phyloP scores from a whole-genome alignment of 2,329 filamentous ascomycete species.

The Trichoderma gracile region DNA sequence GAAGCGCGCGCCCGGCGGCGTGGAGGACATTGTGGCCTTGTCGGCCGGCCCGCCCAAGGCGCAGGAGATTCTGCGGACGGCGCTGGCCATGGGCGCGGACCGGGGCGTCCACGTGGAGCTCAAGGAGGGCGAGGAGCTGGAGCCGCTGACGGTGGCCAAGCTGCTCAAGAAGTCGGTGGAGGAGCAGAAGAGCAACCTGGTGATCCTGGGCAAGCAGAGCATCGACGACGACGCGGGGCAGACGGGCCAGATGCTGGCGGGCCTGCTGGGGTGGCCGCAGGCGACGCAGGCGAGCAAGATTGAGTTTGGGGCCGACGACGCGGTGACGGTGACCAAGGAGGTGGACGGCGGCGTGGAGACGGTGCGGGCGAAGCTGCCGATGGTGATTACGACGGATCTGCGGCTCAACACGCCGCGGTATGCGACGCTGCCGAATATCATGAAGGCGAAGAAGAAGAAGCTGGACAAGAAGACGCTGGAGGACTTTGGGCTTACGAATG shows the following conservation, averaged over 20 bases:
- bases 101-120: constrained; percentile 84
- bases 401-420: constrained; percentile 93
- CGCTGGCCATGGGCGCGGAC: constrained; percentile 99
- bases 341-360: constrained; percentile 96
- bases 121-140: constrained; percentile 72
- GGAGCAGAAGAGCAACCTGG: constrained; percentile 84
- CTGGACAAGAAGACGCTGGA: constrained; percentile 85
- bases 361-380: constrained; percentile 77
- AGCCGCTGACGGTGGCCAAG: constrained; percentile 92
- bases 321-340: constrained; percentile 79
- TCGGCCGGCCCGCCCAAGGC: constrained; percentile 86
- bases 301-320: constrained; percentile 68
- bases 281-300: constrained; percentile 91
- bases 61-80: constrained; percentile 85
- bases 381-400: constrained; percentile 94
- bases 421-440: constrained; percentile 94
- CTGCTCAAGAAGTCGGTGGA: constrained; percentile 77
- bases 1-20: constrained; percentile 68
- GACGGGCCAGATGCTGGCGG: constrained; percentile 97
- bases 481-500: constrained; percentile 76
- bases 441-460: constrained; percentile 99
- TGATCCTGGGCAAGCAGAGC: constrained; percentile 94
- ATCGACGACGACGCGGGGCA: constrained; percentile 96
- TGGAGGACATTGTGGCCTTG: constrained; percentile 90
- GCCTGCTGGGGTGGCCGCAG: constrained; percentile 87